phyloP scores from a whole-genome alignment of 2,329 filamentous ascomycete genomes.

The Xylaria sp. region DNA sequence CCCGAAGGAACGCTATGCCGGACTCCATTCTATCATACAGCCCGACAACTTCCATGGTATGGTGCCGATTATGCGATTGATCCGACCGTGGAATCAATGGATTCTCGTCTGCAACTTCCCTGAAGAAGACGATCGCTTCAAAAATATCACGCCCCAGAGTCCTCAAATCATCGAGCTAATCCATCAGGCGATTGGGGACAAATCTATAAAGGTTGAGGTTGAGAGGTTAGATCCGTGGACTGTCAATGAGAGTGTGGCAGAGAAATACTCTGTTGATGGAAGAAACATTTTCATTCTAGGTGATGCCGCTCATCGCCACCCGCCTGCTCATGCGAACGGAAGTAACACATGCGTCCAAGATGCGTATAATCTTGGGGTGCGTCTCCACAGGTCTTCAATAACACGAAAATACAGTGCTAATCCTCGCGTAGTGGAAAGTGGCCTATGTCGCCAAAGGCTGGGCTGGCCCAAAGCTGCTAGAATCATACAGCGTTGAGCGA shows the following conservation, averaged over 20 bases:
- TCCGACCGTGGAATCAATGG: constrained; percentile 69
- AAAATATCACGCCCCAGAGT: constrained; percentile 28
- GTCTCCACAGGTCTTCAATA: neutral
- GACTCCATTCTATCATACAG: constrained; percentile 66
- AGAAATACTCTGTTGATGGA: constrained; percentile 64
- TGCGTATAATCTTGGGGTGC: constrained; percentile 62
- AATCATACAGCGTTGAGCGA: constrained; percentile 59
- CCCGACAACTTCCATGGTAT: constrained; percentile 60
- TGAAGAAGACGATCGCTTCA: constrained; percentile 31
- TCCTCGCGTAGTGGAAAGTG: constrained; percentile 59
- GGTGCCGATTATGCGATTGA: constrained; percentile 62
- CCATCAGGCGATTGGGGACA: constrained; percentile 62
- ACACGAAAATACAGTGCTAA: constrained; percentile 8
- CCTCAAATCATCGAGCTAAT: constrained; percentile 36
- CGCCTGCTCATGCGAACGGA: constrained; percentile 67
- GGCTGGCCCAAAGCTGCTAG: constrained; percentile 54
- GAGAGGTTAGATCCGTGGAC: constrained; percentile 67
- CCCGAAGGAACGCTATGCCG: constrained; percentile 58
- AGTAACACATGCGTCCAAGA: constrained; percentile 70
- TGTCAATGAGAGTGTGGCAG: constrained; percentile 71
- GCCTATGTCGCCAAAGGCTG: constrained; percentile 58
- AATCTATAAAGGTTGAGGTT: constrained; percentile 60
- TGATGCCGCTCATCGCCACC: constrained; percentile 69
- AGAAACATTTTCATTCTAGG: constrained; percentile 64
- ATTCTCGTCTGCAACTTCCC: constrained; percentile 59